Evolutionary conservation across 495 filamentous ascomycete genomes (phyloP).

Genomic region (Penicillium maclennaniae): DNA sequence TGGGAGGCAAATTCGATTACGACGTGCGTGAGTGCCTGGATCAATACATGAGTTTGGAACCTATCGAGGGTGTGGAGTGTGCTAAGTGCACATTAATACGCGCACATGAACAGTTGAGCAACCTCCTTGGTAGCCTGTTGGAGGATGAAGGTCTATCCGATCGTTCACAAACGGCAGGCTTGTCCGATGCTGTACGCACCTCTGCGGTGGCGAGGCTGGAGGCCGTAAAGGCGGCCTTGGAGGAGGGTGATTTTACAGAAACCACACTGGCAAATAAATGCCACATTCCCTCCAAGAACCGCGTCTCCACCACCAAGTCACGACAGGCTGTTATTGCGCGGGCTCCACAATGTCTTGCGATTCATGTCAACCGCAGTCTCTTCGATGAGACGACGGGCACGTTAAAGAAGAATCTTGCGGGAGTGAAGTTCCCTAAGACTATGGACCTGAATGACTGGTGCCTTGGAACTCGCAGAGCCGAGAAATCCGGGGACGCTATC

Average conservation of each 20-base stretch:
- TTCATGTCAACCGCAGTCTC: constrained; percentile 88
- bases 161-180: constrained; percentile 18
- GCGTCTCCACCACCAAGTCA: constrained; percentile 74
- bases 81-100: constrained; percentile 79
- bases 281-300: constrained; percentile 63
- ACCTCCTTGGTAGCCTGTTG: constrained; percentile 37
- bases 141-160: constrained; percentile 22
- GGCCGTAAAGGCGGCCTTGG: constrained; percentile 63
- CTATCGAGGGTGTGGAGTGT: constrained; percentile 85
- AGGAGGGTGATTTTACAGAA: constrained; percentile 77
- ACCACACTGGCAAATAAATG: constrained; percentile 68
- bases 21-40: constrained; percentile 75
- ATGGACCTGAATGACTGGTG: constrained; percentile 79
- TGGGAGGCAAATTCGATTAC: constrained; percentile 55
- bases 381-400: constrained; percentile 78
- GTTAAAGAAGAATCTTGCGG: constrained; percentile 77
- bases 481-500: constrained; percentile 26
- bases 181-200: constrained; percentile 30
- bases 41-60: constrained; percentile 78
- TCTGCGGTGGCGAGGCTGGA: constrained; percentile 50
- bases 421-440: constrained; percentile 66
- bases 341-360: constrained; percentile 68
- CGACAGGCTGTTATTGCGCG: constrained; percentile 82
- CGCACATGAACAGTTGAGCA: constrained; percentile 44
- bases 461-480: constrained; percentile 47